phyloP scores from a whole-genome alignment of 495 filamentous ascomycete genomes.

The Penicillium flavigenum region DNA sequence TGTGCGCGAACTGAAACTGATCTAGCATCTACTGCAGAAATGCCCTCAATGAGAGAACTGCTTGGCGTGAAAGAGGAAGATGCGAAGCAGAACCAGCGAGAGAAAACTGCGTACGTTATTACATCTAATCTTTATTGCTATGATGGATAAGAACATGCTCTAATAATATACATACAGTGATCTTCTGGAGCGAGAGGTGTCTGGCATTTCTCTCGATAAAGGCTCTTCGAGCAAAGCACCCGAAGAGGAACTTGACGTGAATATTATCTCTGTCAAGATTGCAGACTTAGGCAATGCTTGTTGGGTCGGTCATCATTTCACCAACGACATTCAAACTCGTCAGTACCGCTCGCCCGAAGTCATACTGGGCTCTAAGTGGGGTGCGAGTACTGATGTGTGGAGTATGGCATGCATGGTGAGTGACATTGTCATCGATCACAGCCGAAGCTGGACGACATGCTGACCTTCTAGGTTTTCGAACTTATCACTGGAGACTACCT shows the following conservation, averaged over 20 bases:
- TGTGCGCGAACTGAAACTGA: background rate
- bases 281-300: constrained; percentile 98
- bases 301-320: constrained; percentile 98
- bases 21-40: constrained; percentile 22
- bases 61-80: constrained; percentile 66
- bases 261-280: constrained; percentile 98
- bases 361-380: constrained; percentile 96
- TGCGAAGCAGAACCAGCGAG: constrained; percentile 75
- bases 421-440: background rate
- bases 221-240: constrained; percentile 42
- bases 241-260: constrained; percentile 53
- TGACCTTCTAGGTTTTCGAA: constrained; percentile 75
- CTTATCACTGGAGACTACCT: constrained; percentile 98
- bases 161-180: constrained; percentile 56
- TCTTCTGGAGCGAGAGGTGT: constrained; percentile 85
- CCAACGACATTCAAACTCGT: constrained; percentile 97
- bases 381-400: constrained; percentile 97
- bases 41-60: constrained; percentile 58
- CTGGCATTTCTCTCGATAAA: constrained; percentile 91
- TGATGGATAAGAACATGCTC: background rate
- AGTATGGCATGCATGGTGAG: constrained; percentile 99
- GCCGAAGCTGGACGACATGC: constrained; percentile 3
- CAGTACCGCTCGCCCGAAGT: constrained; percentile 98
- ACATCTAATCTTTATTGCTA: background rate
- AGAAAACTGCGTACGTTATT: constrained; percentile 84